Percentiles rank a stretch among this genome's conserved stretches.
Conservation (phyloP, 164 flowering plant species). For the Santalum album region DNA sequence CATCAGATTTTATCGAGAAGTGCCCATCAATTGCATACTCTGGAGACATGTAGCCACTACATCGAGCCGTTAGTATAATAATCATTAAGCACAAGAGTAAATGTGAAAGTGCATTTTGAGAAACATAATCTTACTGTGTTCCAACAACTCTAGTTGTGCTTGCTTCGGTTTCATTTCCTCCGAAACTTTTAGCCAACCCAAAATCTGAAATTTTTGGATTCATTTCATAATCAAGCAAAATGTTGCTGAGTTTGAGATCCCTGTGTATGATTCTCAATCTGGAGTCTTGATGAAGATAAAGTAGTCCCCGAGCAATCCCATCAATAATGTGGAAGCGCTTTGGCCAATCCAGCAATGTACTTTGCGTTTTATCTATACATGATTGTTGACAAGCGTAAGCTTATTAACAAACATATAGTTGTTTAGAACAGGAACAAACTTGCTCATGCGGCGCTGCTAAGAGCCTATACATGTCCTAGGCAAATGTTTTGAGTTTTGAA, state of each 20-base stretch:
- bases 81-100: not conserved
- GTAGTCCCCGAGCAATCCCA: not conserved
- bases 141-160: not conserved
- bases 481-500: too few relatives aligned
- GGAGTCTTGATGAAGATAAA: not conserved
- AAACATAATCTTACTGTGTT: not conserved
- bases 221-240: not conserved
- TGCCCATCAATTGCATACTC: not conserved
- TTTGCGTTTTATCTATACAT: not conserved
- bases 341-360: not conserved
- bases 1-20: not conserved
- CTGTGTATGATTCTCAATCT: not conserved
- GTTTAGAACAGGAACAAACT: too few relatives aligned
- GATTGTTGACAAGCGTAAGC: too few relatives aligned
- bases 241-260: not conserved
- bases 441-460: too few relatives aligned
- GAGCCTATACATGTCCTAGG: too few relatives aligned
- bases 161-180: not conserved
- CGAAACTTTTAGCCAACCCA: not conserved
- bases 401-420: too few relatives aligned
- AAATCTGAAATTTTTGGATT: not conserved
- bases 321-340: not conserved
- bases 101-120: not conserved
- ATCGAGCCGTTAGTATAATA: not conserved
- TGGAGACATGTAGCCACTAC: not conserved